Evolutionary conservation across 106 monocot species (phyloP).

Genomic region (Platanthera guangdongensis): DNA sequence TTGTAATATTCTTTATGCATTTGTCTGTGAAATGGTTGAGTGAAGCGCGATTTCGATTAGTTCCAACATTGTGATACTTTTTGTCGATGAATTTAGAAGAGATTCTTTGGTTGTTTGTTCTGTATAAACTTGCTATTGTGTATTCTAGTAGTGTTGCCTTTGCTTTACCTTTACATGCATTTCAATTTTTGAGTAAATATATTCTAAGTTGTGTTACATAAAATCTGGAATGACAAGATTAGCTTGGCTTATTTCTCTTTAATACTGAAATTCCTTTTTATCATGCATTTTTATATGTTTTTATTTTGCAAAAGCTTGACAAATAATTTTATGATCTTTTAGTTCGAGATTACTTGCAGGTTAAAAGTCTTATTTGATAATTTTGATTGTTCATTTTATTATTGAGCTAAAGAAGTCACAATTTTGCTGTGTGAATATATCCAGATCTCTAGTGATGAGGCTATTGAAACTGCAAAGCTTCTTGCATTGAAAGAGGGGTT

Average conservation of each 20-base stretch:
- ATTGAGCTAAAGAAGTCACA: background rate
- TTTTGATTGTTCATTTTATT: background rate
- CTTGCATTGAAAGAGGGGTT: constrained; percentile 90
- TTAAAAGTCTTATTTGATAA: background rate
- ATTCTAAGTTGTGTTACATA: background rate
- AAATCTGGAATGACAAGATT: background rate
- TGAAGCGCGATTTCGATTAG: background rate
- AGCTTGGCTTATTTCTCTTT: background rate
- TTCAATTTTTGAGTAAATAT: too few relatives aligned
- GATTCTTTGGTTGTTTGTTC: background rate
- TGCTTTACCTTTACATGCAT: background rate
- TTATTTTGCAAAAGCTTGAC: too few relatives aligned
- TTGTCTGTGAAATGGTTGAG: background rate
- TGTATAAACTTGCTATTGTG: background rate
- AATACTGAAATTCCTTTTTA: too few relatives aligned
- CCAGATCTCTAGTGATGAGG: constrained; percentile 83
- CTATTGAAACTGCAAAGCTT: constrained; percentile 68
- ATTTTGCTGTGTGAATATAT: background rate
- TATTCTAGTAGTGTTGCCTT: background rate
- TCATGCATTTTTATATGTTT: too few relatives aligned
- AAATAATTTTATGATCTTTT: too few relatives aligned
- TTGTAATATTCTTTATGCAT: background rate
- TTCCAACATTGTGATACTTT: background rate
- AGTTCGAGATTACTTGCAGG: too few relatives aligned
- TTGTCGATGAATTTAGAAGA: background rate